Conservation (phyloP, 2,329 filamentous ascomycete genomes). For the Neurospora crassa region DNA sequence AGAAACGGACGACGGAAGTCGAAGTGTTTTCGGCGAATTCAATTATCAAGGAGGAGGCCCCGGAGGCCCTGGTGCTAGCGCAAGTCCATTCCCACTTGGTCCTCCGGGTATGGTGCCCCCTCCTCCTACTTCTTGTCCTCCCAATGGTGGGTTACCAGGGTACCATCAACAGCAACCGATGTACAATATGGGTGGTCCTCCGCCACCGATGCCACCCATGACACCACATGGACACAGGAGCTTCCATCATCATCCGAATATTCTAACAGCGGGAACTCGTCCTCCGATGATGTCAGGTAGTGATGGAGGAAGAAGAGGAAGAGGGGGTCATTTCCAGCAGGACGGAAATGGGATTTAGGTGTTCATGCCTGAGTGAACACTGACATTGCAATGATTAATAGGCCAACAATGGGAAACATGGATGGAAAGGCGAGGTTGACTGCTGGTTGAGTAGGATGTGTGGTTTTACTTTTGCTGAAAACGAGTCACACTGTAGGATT, state of each 20-base stretch:
- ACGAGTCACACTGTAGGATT: no score
- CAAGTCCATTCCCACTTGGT: not conserved
- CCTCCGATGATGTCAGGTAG: not conserved
- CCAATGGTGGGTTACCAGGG: not conserved
- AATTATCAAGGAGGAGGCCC: not conserved
- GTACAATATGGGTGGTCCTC: not conserved
- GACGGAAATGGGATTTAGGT: not conserved
- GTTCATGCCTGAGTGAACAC: not conserved
- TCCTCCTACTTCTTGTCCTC: not conserved
- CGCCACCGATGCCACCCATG: not conserved
- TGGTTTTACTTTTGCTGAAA: no score
- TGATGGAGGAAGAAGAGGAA: not conserved
- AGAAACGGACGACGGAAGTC: conserved; percentile 1
- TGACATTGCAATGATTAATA: not conserved
- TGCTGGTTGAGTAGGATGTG: not conserved
- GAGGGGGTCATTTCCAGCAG: not conserved
- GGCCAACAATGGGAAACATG: not conserved
- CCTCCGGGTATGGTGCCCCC: not conserved
- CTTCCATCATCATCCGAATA: not conserved
- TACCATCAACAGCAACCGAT: not conserved
- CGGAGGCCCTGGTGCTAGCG: not conserved
- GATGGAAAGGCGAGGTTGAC: not conserved
- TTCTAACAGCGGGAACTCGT: not conserved
- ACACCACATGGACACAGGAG: not conserved
- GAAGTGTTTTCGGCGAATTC: not conserved